phyloP scores from a whole-genome alignment of 228 moss, liverwort and hornwort genomes.

The Sphagnum fallax region DNA sequence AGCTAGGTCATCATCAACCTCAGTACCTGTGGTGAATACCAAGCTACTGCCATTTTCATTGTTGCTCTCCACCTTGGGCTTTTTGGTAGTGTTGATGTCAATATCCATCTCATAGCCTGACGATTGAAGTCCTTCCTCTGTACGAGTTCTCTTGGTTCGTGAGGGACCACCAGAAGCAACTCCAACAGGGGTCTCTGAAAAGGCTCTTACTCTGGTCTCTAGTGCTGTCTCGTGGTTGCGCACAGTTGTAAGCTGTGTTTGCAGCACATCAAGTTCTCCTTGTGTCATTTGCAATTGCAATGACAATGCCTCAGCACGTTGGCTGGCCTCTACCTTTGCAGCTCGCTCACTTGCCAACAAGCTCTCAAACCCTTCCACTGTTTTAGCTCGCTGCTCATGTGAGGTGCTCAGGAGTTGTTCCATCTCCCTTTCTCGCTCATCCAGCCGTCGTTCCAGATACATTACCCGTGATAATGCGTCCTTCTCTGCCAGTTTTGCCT shows the following conservation, averaged over 20 bases:
- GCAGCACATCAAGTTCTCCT: conserved; percentile 53
- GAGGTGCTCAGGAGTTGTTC: conserved; percentile 53
- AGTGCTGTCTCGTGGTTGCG: conserved; percentile 74
- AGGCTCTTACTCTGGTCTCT: conserved; percentile 52
- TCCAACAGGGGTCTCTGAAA: conserved; percentile 16
- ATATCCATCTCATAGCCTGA: conserved; percentile 57
- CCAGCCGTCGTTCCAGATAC: conserved; percentile 48
- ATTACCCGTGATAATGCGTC: conserved; percentile 46
- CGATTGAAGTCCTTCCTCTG: conserved; percentile 16
- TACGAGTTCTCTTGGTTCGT: conserved; percentile 33
- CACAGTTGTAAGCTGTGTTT: conserved; percentile 54
- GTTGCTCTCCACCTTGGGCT: conserved; percentile 26
- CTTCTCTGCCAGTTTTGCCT: conserved; percentile 28
- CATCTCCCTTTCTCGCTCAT: conserved; percentile 75
- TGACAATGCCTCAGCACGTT: conserved; percentile 68
- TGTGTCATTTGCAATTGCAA: conserved; percentile 64
- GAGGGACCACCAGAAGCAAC: conserved; percentile 27
- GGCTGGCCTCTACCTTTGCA: conserved; percentile 62
- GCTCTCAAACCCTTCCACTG: conserved; percentile 67
- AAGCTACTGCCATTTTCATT: conserved; percentile 58
- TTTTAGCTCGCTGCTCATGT: conserved; percentile 66
- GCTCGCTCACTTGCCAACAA: conserved; percentile 64
- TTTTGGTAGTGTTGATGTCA: conserved; percentile 37
- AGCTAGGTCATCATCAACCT: not conserved
- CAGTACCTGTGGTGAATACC: conserved; percentile 7